Evolutionary conservation across 345 rosid genomes (phyloP), one percentile per base, ranked within the genome.

Genomic region (Gossypium herbaceum): DNA sequence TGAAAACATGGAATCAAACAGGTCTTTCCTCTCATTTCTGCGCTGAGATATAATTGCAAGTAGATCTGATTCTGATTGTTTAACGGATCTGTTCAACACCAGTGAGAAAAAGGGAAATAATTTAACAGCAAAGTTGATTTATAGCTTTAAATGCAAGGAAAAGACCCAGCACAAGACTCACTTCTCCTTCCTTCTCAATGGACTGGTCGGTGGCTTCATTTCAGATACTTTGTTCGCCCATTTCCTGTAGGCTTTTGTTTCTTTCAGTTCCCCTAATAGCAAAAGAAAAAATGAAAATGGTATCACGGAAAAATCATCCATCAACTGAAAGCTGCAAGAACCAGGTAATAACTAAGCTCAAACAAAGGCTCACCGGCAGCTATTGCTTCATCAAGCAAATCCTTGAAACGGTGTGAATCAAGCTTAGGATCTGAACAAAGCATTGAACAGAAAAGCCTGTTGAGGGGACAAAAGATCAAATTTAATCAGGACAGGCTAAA

Each of bases 371-470:
- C 74, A 89, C 98, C 98, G 1, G 89, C 84, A 79, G 88, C 84
- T 55, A 93, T 84, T 61, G 92, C 88, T 76, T 86, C 93, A 58
- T 87, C 94, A 3, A 96, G 82, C 59, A 92, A 85, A 81, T 85
- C 91, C 88, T 81, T 92, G 82, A 89, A 92, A 58, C 94, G 94
- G 80, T 89, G 97, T 29, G 97, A 96, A 79, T 96, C 98, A 71
- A 93, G 92, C 83, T 88, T 92, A 39, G 91, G 85, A 75, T 93
- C 88, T 2, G 97, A 96, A 84, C 97, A 91, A 56, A 90, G 92
- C 97, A 93, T 91, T 41, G 97, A 96, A 75, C 94, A 89, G 85
- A 96, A 95, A 29, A 89, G 90, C 87, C 97, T 94, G 84, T 0
- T 1, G 75, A 81, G 72, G 16, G 44, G 25, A 43, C 1, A 7